Percentiles rank a stretch among this genome's conserved stretches.
Conservation (phyloP, 805 yeast genomes). For the Metschnikowia arizonensis region DNA sequence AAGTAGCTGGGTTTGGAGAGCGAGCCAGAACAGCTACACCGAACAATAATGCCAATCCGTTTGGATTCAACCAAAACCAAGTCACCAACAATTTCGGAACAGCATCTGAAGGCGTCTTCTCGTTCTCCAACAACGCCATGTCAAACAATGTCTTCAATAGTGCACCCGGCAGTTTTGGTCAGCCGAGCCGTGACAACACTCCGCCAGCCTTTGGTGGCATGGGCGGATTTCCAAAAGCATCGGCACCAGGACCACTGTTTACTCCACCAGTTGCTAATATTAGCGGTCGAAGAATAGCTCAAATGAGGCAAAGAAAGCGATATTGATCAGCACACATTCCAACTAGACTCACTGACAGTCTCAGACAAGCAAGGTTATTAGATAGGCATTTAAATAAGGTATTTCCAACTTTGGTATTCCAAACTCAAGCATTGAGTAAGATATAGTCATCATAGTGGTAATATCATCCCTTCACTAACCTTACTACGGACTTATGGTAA, state of each 20-base stretch:
- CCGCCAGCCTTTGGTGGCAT: slow-evolving; percentile 18
- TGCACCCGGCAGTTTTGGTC: slow-evolving; percentile 18
- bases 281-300: slow-evolving; percentile 29
- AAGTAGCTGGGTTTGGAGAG: not conserved
- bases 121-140: slow-evolving; percentile 12
- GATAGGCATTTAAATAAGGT: not conserved
- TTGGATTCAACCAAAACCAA: slow-evolving; percentile 8
- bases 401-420: no score
- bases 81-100: not conserved
- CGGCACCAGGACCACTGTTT: slow-evolving; percentile 8
- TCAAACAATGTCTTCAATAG: slow-evolving; percentile 11
- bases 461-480: no score
- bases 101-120: slow-evolving; percentile 9
- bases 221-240: slow-evolving; percentile 1
- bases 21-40: slow-evolving; percentile 6
- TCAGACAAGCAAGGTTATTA: not conserved
- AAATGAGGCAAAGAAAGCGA: slow-evolving; percentile 32
- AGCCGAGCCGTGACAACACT: slow-evolving; percentile 16
- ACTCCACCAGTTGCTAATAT: slow-evolving; percentile 22
- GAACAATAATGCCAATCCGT: not conserved
- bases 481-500: no score
- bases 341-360: not conserved
- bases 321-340: slow-evolving; percentile 6
- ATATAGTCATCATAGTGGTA: no score
- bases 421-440: no score